Evolutionary conservation across 441 rosid species (phyloP), one percentile per base, ranked within the genome.

Genomic region (Populus trichocarpa): DNA sequence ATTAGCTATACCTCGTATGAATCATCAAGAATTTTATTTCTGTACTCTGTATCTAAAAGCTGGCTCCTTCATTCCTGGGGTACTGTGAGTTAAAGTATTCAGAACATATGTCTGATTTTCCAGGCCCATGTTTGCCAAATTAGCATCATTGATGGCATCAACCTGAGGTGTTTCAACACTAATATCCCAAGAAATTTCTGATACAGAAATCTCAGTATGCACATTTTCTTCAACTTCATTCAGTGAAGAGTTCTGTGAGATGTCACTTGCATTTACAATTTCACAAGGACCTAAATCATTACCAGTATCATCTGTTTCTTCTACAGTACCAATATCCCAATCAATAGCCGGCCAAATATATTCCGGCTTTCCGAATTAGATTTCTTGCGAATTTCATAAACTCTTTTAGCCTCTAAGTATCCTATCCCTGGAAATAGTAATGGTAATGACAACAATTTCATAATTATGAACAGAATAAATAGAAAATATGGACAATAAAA

Each of bases 1-100:
- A 77, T 18, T 32, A 74, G 67, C 35, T 63, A 50, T 85, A 94
- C 99, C 98, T 96, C 97, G 68, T 90, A 88, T 71, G 91, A 86
- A 87, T 96, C 98, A 84, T 96, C 98, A 67, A 96, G 97, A 79
- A 96, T 90, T 85, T 88, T 94, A 77, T 92, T 96, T 79, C 99
- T 86, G 87, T 90, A 94, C 75, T 94, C 98, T 22, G 98, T 92
- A 77, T 89, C 96, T 89, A 93, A 80, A 70, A 96, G 87, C 88
- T 88, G 97, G 87, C 99, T 94, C 81, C 95, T 91, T 83, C 77
- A 72, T 78, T 79, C 81, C 91, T 69, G 69, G 73, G 76, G 81
- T 79, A 1, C 1, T 0, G 81, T 84, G 86, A 82, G 79, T 81
- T 76, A 77, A 76, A 59, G 84, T 65, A 80, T 86, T 88, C 35